Evolutionary conservation across 75 land plant genomes (phyloP).

Genomic region (Picea sitchensis): DNA sequence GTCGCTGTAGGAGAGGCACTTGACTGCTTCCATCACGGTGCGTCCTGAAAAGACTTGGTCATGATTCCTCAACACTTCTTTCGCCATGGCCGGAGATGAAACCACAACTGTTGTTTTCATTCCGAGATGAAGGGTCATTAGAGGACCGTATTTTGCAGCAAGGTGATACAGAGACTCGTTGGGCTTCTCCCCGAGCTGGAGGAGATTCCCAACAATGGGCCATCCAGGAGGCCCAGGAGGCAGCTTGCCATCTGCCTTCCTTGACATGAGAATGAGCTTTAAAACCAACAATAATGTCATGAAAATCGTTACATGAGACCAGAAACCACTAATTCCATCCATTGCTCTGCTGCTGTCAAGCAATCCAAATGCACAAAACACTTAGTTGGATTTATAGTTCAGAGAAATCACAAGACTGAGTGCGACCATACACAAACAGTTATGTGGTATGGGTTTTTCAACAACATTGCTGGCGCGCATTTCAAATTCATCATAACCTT

Average conservation of each 20-base stretch:
- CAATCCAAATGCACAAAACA: too few relatives aligned
- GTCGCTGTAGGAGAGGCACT: constrained; percentile 3
- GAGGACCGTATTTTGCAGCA: constrained; percentile 12
- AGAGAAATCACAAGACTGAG: too few relatives aligned
- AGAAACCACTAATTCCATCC: too few relatives aligned
- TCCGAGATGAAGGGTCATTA: constrained; percentile 24
- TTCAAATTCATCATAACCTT: too few relatives aligned
- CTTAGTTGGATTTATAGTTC: too few relatives aligned
- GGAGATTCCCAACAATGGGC: constrained; percentile 23
- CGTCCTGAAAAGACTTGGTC: constrained; percentile 13
- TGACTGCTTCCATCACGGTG: constrained; percentile 8
- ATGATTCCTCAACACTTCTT: constrained; percentile 17
- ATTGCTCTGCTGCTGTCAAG: too few relatives aligned
- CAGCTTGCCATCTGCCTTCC: neutral
- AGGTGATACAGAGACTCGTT: constrained; percentile 15
- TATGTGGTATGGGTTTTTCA: too few relatives aligned
- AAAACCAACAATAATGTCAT: too few relatives aligned
- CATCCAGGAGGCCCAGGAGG: constrained; percentile 19
- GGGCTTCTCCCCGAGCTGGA: constrained; percentile 10
- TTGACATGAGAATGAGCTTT: neutral
- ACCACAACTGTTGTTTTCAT: constrained; percentile 4
- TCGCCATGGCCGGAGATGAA: constrained; percentile 15
- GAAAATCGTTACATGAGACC: too few relatives aligned
- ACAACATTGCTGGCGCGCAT: too few relatives aligned
- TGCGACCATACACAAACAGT: too few relatives aligned